Percentiles rank a stretch among this genome's conserved stretches.
Evolutionary conservation across 2,329 filamentous ascomycete genomes (phyloP).

Genomic region (Xylaria sp.): DNA sequence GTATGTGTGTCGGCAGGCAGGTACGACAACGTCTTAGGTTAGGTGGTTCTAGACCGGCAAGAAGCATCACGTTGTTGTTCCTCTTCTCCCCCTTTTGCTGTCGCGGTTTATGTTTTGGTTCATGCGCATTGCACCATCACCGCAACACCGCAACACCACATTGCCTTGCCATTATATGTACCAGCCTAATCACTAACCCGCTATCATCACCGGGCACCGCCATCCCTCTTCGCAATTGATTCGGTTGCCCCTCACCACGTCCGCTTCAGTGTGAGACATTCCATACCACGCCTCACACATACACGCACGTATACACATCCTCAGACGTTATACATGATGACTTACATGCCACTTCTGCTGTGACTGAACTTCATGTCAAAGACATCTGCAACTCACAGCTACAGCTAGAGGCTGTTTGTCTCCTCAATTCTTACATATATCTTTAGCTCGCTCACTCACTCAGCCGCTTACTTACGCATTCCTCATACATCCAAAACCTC

Average conservation of each 20-base stretch:
- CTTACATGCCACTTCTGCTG: not conserved
- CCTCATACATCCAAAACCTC: not conserved
- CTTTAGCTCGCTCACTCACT: not conserved
- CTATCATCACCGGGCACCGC: not conserved
- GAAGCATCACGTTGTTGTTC: constrained; percentile 5
- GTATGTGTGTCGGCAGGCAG: constrained; percentile 8
- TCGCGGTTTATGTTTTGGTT: constrained; percentile 5
- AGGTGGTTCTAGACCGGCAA: not conserved
- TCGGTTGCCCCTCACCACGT: not conserved
- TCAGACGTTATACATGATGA: not conserved
- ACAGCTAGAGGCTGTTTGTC: not conserved
- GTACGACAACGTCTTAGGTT: not conserved
- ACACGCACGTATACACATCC: not conserved
- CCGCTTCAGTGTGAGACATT: not conserved
- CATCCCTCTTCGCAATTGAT: not conserved
- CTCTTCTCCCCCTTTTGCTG: not conserved
- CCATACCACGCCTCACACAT: not conserved
- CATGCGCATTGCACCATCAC: not conserved
- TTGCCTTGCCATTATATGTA: not conserved
- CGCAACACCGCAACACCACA: not conserved
- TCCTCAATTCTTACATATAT: not conserved
- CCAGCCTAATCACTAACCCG: not conserved
- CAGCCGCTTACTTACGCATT: too few species aligned
- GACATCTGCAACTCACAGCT: not conserved
- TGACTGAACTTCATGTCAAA: constrained; percentile 3